phyloP scores from a whole-genome alignment of 176 grass and related monocot genomes.

The Phoenix roebelenii region DNA sequence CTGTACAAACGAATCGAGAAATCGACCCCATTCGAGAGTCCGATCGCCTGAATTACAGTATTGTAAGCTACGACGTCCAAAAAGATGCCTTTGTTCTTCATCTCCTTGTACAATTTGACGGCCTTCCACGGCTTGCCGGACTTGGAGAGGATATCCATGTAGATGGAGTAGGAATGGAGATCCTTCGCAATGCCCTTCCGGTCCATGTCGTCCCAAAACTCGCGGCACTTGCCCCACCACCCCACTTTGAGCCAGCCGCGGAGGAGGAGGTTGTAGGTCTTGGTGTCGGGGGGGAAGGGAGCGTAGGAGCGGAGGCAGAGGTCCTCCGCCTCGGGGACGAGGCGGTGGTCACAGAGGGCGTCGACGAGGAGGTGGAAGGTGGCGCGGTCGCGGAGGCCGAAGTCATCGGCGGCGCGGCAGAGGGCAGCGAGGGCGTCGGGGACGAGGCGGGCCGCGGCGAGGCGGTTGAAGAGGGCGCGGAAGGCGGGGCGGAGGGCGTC shows the following conservation, averaged over 20 bases:
- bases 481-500: constrained; percentile 36
- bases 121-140: constrained; percentile 80
- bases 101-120: constrained; percentile 71
- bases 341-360: constrained; percentile 78
- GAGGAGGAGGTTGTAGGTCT: constrained; percentile 78
- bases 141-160: constrained; percentile 76
- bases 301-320: constrained; percentile 45
- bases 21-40: constrained; percentile 53
- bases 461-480: constrained; percentile 31
- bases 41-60: constrained; percentile 68
- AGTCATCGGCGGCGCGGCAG: constrained; percentile 1
- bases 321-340: constrained; percentile 57
- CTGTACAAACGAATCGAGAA: constrained; percentile 48
- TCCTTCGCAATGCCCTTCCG: constrained; percentile 52
- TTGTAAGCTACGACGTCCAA: constrained; percentile 62
- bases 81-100: constrained; percentile 36
- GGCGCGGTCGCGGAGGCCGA: constrained; percentile 33
- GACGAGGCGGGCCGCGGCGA: constrained; percentile 33
- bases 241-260: constrained; percentile 66
- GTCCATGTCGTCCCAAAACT: constrained; percentile 94
- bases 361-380: constrained; percentile 79
- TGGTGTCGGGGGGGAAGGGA: constrained; percentile 39
- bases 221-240: constrained; percentile 44
- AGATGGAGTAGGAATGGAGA: constrained; percentile 88
- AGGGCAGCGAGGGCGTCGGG: constrained; percentile 14